Base-by-base conservation (phyloP, 257 asterid genomes). In the Jaltomata sinuosa region DNA sequence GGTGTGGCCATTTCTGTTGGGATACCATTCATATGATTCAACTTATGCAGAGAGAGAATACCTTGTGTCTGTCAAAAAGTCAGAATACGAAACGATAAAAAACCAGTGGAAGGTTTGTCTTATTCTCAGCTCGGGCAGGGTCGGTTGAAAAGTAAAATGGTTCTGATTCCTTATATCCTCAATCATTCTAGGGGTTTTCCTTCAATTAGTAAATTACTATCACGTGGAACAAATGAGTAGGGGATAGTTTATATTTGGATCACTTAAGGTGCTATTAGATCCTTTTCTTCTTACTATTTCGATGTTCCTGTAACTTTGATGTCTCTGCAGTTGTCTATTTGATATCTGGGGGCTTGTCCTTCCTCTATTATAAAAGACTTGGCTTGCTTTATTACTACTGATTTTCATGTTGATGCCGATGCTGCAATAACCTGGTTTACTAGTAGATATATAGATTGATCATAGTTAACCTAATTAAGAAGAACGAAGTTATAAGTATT, bases 11-110 rank as follows among this genome's bases (percentile, higher is more conserved):
- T 91, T 95, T 82, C 92, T 97, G 87, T 86, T 97, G 89, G 99
- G 96, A 84, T 93, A 89, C 89, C 92, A 94, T 85, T 82, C 91
- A 45, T 92, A 90, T 89, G 97, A 91, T 89, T 97, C 99, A 83
- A 97, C 99, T 69, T 94, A 89, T 87, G 98, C 99, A 3, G 99
- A 97, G 92, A 93, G 98, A 89, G 97, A 93, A 86, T 93, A 97
- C 91, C 94, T 89, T 85, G 85, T 79, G 67, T 86, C 97, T 79
- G 87, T 90, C 38, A 97, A 92, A 91, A 95, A 92, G 92, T 83
- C 89, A 38, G 98, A 93, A 86, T 97, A 97, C 85, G 98, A 92
- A 89, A 93, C 93, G 50, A 87, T 97, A 50, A 97, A 97, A 86
- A 90, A 86, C 84, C 98, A 97, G 88, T 97, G 99, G 99, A 93